These are phyloP conservation scores for Hirsutella rhossiliensis DNA, from an alignment of 2,329 filamentous ascomycete species.

Conservation along the genomic window DNA sequence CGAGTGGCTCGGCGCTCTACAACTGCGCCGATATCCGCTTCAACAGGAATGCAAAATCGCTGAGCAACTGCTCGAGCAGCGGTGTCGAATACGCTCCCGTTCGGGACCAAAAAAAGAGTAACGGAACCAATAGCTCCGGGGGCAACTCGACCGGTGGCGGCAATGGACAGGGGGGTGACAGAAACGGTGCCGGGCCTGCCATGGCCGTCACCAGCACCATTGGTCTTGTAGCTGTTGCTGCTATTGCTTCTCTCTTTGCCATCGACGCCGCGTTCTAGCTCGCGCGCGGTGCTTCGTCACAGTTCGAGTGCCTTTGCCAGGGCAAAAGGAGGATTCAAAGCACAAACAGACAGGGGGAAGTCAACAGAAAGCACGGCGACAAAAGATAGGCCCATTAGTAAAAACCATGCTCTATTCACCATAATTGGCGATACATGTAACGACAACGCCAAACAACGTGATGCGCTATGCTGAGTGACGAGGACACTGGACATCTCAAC, in stretches of 20 bases:
- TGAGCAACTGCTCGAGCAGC: conserved; percentile 20
- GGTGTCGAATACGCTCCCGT: conserved; percentile 25
- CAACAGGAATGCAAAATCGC: conserved; percentile 33
- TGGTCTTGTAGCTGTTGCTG: background rate
- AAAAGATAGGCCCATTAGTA: too few species aligned
- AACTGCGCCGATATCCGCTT: conserved; percentile 69
- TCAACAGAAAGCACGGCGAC: too few species aligned
- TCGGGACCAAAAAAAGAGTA: conserved; percentile 7
- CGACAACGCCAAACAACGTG: too few species aligned
- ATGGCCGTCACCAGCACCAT: background rate
- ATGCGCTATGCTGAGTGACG: too few species aligned
- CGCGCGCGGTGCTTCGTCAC: background rate
- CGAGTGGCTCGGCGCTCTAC: conserved; percentile 50
- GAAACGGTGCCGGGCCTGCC: background rate
- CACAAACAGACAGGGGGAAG: too few species aligned
- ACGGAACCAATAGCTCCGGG: background rate
- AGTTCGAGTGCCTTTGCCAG: too few species aligned
- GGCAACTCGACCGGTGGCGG: background rate
- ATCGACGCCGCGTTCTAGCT: background rate
- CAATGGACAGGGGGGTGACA: background rate
- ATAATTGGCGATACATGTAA: too few species aligned
- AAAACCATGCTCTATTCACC: too few species aligned
- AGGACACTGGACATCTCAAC: too few species aligned
- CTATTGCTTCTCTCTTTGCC: background rate
- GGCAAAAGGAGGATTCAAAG: too few species aligned